Evolutionary conservation across 2,329 filamentous ascomycete genomes (phyloP).

Genomic region (Gaeumannomyces tritici): DNA sequence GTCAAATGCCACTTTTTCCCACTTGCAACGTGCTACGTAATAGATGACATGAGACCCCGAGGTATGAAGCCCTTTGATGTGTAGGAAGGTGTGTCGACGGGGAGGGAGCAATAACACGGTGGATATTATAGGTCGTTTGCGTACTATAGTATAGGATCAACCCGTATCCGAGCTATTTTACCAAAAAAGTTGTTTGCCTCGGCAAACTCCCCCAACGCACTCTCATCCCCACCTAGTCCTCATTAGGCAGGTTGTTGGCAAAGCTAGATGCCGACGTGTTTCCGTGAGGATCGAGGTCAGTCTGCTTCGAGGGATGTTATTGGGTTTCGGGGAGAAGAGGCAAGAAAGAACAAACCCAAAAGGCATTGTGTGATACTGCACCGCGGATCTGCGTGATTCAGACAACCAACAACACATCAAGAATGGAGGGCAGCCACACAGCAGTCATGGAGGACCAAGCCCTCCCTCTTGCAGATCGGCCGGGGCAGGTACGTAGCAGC

Average conservation of each 20-base stretch:
- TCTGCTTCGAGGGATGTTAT: neutral
- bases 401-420: neutral
- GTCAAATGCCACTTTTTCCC: neutral
- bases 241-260: neutral
- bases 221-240: neutral
- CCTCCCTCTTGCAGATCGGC: no score
- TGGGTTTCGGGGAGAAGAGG: neutral
- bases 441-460: neutral
- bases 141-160: no score
- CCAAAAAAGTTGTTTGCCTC: neutral
- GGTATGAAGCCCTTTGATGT: neutral
- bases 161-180: neutral
- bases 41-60: neutral
- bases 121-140: no score
- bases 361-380: neutral
- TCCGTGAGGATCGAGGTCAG: neutral
- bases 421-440: neutral
- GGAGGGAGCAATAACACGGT: no score
- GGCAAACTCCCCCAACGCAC: neutral
- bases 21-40: neutral
- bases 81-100: neutral
- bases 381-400: neutral
- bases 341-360: neutral
- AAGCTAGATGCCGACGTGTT: neutral
- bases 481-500: no score